Evolutionary conservation across 208 protist genomes (phyloP).

Genomic region (Crithidia acanthocephali): DNA sequence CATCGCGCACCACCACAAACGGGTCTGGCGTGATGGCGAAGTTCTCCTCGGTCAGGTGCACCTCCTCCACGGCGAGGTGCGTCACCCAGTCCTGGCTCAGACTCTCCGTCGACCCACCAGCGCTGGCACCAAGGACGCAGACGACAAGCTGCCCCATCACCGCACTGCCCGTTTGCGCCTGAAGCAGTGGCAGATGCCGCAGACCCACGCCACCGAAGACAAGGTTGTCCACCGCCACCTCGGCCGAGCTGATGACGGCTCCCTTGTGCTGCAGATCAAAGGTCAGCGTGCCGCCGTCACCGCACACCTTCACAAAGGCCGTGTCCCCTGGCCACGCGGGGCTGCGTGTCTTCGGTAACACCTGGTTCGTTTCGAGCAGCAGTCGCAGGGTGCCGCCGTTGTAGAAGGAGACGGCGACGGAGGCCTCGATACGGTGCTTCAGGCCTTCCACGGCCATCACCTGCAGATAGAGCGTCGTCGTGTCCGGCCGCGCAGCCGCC

Average conservation of each 20-base stretch:
- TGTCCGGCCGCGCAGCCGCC: neutral
- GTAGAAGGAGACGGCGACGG: conserved; percentile 54
- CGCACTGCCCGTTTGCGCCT: conserved; percentile 46
- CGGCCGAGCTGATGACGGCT: conserved; percentile 60
- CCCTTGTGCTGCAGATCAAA: conserved; percentile 83
- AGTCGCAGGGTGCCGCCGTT: conserved; percentile 38
- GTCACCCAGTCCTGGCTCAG: conserved; percentile 41
- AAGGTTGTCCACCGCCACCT: conserved; percentile 76
- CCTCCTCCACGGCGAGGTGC: conserved; percentile 63
- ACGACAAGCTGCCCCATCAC: conserved; percentile 70
- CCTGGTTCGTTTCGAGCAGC: conserved; percentile 63
- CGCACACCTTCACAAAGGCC: conserved; percentile 51
- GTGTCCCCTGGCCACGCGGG: conserved; percentile 71
- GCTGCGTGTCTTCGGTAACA: conserved; percentile 69
- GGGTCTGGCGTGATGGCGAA: conserved; percentile 76
- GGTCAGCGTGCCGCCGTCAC: conserved; percentile 58
- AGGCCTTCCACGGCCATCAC: conserved; percentile 70
- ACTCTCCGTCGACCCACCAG: conserved; percentile 36
- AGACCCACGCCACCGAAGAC: conserved; percentile 77
- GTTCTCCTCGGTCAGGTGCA: conserved; percentile 32
- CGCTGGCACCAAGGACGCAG: conserved; percentile 55
- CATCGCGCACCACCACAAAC: conserved; percentile 71
- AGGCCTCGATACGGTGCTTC: conserved; percentile 83
- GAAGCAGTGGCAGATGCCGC: conserved; percentile 54
- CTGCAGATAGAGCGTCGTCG: conserved; percentile 57